These are phyloP conservation scores for Pouteria glomerata DNA, from an alignment of 148 eudicot species.

Conservation along the genomic window DNA sequence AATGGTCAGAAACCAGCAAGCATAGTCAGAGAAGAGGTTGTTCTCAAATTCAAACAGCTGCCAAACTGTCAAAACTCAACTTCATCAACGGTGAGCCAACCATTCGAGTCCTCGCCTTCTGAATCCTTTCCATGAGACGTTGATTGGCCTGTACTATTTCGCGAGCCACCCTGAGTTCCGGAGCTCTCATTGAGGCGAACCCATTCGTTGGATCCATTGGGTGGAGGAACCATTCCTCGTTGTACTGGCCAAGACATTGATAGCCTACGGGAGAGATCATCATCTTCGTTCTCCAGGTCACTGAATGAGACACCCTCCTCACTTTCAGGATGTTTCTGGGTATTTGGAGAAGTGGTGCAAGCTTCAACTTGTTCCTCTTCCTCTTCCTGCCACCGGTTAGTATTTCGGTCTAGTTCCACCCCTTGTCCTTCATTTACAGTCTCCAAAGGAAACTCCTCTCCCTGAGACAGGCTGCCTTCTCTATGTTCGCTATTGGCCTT, in stretches of 20 bases:
- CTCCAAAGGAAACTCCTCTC: conserved; percentile 5
- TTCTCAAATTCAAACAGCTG: conserved; percentile 2
- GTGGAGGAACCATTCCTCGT: conserved; percentile 28
- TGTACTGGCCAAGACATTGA: conserved; percentile 21
- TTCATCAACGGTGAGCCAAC: conserved; percentile 68
- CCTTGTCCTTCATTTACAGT: conserved; percentile 13
- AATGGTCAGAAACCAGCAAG: not conserved
- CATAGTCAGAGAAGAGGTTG: not conserved
- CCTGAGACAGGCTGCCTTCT: conserved; percentile 9
- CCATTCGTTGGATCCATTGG: conserved; percentile 51
- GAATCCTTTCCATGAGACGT: conserved; percentile 44
- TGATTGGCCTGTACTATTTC: conserved; percentile 28
- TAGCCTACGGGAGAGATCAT: conserved; percentile 25
- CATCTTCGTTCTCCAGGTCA: conserved; percentile 63
- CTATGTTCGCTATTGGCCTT: conserved; percentile 5
- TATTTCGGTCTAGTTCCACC: conserved; percentile 7
- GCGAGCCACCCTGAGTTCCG: conserved; percentile 15
- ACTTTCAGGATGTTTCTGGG: conserved; percentile 24
- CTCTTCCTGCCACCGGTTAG: conserved; percentile 9
- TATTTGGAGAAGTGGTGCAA: conserved; percentile 5
- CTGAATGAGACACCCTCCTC: conserved; percentile 70
- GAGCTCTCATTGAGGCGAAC: conserved; percentile 33
- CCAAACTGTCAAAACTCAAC: conserved; percentile 39
- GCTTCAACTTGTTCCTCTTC: conserved; percentile 16
- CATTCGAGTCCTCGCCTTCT: conserved; percentile 62